phyloP scores from a whole-genome alignment of 2,329 filamentous ascomycete genomes.

The Aspergillus flavus region DNA sequence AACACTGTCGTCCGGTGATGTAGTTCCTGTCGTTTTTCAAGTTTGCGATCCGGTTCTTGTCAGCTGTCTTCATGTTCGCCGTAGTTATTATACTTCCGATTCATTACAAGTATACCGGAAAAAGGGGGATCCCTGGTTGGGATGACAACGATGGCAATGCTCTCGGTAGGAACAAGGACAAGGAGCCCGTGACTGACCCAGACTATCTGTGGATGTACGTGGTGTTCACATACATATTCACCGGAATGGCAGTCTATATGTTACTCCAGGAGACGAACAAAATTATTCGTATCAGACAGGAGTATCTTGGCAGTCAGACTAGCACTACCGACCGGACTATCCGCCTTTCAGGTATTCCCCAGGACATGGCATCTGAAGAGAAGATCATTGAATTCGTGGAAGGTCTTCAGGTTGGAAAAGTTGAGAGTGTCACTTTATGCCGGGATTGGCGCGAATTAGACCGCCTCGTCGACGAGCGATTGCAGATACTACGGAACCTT shows the following conservation, averaged over 20 bases:
- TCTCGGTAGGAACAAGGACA: constrained; percentile 31
- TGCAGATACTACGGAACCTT: constrained; percentile 67
- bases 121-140: constrained; percentile 42
- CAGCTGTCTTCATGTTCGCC: constrained; percentile 78
- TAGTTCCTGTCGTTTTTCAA: constrained; percentile 93
- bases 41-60: constrained; percentile 84
- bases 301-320: constrained; percentile 88
- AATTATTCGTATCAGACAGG: constrained; percentile 82
- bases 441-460: constrained; percentile 85
- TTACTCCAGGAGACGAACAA: constrained; percentile 81
- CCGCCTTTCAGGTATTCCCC: constrained; percentile 83
- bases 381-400: constrained; percentile 87
- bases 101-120: constrained; percentile 67
- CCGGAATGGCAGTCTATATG: constrained; percentile 76
- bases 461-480: constrained; percentile 68
- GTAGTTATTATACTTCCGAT: constrained; percentile 81
- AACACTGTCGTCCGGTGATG: not conserved
- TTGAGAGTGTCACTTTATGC: constrained; percentile 85
- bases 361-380: constrained; percentile 74
- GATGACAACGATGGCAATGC: constrained; percentile 36
- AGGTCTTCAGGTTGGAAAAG: constrained; percentile 82
- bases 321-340: constrained; percentile 97
- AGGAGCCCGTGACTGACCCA: constrained; percentile 38
- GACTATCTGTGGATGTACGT: constrained; percentile 89
- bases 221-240: constrained; percentile 93